These are phyloP conservation scores for Apiospora phragmitis DNA, from an alignment of 2,329 filamentous ascomycete species.

Conservation along the genomic window DNA sequence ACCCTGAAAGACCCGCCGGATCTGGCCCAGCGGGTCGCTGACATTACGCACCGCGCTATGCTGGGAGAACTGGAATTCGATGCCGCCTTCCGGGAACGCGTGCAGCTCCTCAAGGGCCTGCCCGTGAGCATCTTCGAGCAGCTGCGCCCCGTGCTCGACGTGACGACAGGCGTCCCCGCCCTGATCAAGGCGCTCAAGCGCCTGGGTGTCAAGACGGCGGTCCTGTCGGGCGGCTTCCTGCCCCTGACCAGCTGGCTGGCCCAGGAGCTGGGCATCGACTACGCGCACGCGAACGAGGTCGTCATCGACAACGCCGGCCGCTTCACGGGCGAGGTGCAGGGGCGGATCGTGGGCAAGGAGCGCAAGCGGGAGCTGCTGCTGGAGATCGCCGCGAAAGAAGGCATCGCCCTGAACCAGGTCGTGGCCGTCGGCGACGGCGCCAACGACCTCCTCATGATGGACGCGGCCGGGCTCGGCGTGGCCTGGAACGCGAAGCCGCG, in stretches of 20 bases:
- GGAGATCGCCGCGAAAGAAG: slow-evolving; percentile 69
- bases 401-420: slow-evolving; percentile 64
- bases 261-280: slow-evolving; percentile 76
- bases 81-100: slow-evolving; percentile 76
- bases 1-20: slow-evolving; percentile 69
- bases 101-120: slow-evolving; percentile 78
- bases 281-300: slow-evolving; percentile 86
- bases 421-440: slow-evolving; percentile 80
- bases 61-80: slow-evolving; percentile 93
- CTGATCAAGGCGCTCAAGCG: slow-evolving; percentile 73
- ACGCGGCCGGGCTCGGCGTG: slow-evolving; percentile 71
- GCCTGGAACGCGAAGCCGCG: slow-evolving; percentile 84
- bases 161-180: slow-evolving; percentile 78
- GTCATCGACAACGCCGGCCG: slow-evolving; percentile 58
- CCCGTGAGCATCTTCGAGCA: slow-evolving; percentile 76
- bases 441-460: slow-evolving; percentile 81
- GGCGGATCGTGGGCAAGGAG: slow-evolving; percentile 73
- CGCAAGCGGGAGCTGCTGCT: slow-evolving; percentile 71
- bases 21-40: slow-evolving; percentile 77
- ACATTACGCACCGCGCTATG: slow-evolving; percentile 93
- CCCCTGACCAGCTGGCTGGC: slow-evolving; percentile 88
- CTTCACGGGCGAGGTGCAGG: slow-evolving; percentile 72
- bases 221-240: slow-evolving; percentile 89
- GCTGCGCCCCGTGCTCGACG: slow-evolving; percentile 71
- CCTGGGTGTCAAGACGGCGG: slow-evolving; percentile 83